Evolutionary conservation across 2,329 filamentous ascomycete genomes (phyloP).

Genomic region (Apiospora phragmitis): DNA sequence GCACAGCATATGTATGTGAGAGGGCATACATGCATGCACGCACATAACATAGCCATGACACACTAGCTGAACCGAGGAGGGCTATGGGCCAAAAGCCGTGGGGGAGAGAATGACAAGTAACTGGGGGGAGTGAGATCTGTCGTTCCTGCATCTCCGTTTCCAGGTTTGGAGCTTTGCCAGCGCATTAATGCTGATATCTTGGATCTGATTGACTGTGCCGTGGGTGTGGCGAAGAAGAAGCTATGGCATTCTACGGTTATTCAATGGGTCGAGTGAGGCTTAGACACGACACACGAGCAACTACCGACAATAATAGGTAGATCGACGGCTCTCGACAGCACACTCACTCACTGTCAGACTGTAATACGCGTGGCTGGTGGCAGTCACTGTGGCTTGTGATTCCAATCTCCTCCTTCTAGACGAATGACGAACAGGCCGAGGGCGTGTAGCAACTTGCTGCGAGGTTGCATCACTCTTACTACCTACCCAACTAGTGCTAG

Average conservation of each 20-base stretch:
- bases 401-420: not conserved
- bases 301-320: not conserved
- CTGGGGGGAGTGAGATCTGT: not conserved
- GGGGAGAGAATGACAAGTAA: not conserved
- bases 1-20: not conserved
- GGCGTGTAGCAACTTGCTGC: not conserved
- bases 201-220: not conserved
- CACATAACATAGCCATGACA: not conserved
- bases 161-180: not conserved
- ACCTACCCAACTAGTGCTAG: not conserved
- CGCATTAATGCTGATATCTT: not conserved
- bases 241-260: not conserved
- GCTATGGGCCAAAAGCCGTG: not conserved
- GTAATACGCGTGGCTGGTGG: not conserved
- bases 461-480: slow-evolving; percentile 2
- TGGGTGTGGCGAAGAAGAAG: not conserved
- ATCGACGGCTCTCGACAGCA: not conserved
- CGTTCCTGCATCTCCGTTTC: slow-evolving; percentile 4
- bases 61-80: not conserved
- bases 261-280: not conserved
- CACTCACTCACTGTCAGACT: no score
- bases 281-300: not conserved
- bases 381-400: not conserved
- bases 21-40: not conserved
- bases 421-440: not conserved